Evolutionary conservation across 306 rosid genomes (phyloP).

Genomic region (Oxytropis ochrocephala): DNA sequence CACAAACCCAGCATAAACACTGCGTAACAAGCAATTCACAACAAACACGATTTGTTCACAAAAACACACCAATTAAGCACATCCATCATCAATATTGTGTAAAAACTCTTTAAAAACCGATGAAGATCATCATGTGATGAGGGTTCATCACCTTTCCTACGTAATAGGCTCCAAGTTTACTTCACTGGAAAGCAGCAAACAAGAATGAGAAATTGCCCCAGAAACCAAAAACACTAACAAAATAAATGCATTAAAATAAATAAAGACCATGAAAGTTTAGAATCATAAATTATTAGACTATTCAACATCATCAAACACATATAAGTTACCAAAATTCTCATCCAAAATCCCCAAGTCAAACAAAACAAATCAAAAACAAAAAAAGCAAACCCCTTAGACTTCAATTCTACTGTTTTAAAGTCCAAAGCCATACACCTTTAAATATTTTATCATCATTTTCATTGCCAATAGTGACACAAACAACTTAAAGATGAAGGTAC

Average conservation of each 20-base stretch:
- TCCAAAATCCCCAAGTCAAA: too few relatives aligned
- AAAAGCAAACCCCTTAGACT: too few relatives aligned
- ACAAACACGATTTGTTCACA: too few relatives aligned
- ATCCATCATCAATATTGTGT: too few relatives aligned
- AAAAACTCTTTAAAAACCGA: too few relatives aligned
- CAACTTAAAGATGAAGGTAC: background rate
- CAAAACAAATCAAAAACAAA: too few relatives aligned
- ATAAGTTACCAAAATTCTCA: background rate
- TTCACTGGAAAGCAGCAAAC: conserved; percentile 53
- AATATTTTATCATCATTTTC: background rate
- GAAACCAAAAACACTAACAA: background rate
- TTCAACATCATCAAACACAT: background rate
- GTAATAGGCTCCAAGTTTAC: conserved; percentile 66
- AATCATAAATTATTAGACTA: background rate
- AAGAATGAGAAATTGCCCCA: conserved; percentile 5
- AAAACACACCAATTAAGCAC: too few relatives aligned
- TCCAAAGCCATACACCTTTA: background rate
- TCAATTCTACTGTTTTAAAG: background rate
- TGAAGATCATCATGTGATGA: too few relatives aligned
- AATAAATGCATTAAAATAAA: background rate
- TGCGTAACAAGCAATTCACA: too few relatives aligned
- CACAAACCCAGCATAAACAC: too few relatives aligned
- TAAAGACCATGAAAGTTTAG: background rate
- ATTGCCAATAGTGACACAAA: background rate
- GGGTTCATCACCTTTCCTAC: conserved; percentile 60